Percentiles rank a stretch among this genome's conserved stretches.
Evolutionary conservation across 2,329 filamentous ascomycete genomes (phyloP).

Genomic region (Xylaria sp.): DNA sequence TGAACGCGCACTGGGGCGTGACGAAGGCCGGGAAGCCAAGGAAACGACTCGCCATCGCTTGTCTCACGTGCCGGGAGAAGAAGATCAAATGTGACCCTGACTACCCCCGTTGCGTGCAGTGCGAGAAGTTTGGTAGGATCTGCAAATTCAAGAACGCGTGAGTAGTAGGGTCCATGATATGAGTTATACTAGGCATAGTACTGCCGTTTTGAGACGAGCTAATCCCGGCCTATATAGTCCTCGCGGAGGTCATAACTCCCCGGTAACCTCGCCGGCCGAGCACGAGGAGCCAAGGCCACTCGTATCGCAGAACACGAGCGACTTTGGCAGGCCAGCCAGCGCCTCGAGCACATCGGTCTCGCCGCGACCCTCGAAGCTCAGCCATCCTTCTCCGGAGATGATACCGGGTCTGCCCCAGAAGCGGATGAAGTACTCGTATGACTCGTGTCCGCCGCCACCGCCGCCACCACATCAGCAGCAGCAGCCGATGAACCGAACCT

Average conservation of each 20-base stretch:
- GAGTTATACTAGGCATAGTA: background rate
- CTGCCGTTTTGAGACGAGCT: slow-evolving; percentile 10
- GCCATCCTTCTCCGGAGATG: slow-evolving; percentile 37
- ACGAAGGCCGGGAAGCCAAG: slow-evolving; percentile 93
- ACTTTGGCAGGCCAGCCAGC: slow-evolving; percentile 45
- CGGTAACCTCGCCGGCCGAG: slow-evolving; percentile 55
- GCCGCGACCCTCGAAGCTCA: slow-evolving; percentile 43
- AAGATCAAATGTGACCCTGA: slow-evolving; percentile 97
- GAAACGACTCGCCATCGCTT: slow-evolving; percentile 81
- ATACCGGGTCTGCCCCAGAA: slow-evolving; percentile 45
- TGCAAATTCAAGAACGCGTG: slow-evolving; percentile 88
- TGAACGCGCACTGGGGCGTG: slow-evolving; percentile 91
- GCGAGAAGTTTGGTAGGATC: slow-evolving; percentile 83
- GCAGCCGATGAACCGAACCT: slow-evolving; percentile 15
- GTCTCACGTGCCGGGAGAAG: slow-evolving; percentile 90
- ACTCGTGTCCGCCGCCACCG: slow-evolving; percentile 44
- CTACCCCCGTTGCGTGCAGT: slow-evolving; percentile 84
- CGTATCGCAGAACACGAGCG: slow-evolving; percentile 37
- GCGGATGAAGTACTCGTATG: slow-evolving; percentile 51
- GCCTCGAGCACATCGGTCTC: slow-evolving; percentile 53
- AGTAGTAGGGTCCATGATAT: slow-evolving; percentile 43
- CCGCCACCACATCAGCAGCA: slow-evolving; percentile 15
- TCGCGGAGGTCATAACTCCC: slow-evolving; percentile 61
- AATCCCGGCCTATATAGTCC: slow-evolving; percentile 48
- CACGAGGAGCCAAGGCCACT: slow-evolving; percentile 48